Base-by-base conservation (phyloP, 2,329 filamentous ascomycete genomes). In the Fusarium praegraminearum region DNA sequence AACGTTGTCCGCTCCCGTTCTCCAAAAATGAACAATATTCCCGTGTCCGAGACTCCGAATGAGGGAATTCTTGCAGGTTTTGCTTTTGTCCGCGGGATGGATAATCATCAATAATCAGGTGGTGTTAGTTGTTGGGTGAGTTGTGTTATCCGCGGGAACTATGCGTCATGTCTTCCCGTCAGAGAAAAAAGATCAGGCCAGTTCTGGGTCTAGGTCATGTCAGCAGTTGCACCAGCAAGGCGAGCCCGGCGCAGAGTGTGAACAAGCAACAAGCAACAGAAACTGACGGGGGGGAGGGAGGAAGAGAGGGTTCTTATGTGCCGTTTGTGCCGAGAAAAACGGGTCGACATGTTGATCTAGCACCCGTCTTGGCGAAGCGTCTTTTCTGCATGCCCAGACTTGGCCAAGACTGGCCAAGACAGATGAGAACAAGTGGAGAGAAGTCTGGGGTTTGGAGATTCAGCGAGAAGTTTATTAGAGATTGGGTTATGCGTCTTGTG, bases 271-370 rank as follows among this genome's bases (percentile, higher is more conserved):
- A 22, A 22, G 20, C 20, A 22, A 22, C 2, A 12, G 7, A 20
- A 36, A 26, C 24, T 22, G 24, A 24, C 30, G 9, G 41, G 38
- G 38, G 57, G 40, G 7, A 45, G 40, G 41, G 28, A 30, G n/a
- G 24, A 35, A 10, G 35, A 10, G 35, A 10, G 47, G 59, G 33
- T 62, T 55, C 59, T 62, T 62, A 62, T 62, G 59, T 62, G 59
- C 59, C 59, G 59, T 62, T 62, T 7, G 59, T 47, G 57, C 59
- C 59, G 59, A 62, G 57, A 62, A 62, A 62, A 55, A 46, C 33
- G 59, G 59, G 7, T 3, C 46, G 24, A 24, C 3, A 30, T 5
- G 18, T 4, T 0, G 10, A 41, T 62, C 47, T 55, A 45, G 20
- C 1, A 7, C 41, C 20, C 7, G 47, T 47, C 59, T 62, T 62